Evolutionary conservation across 768 basidiomycete genomes (phyloP).

Genomic region (Lactifluus pinguis): DNA sequence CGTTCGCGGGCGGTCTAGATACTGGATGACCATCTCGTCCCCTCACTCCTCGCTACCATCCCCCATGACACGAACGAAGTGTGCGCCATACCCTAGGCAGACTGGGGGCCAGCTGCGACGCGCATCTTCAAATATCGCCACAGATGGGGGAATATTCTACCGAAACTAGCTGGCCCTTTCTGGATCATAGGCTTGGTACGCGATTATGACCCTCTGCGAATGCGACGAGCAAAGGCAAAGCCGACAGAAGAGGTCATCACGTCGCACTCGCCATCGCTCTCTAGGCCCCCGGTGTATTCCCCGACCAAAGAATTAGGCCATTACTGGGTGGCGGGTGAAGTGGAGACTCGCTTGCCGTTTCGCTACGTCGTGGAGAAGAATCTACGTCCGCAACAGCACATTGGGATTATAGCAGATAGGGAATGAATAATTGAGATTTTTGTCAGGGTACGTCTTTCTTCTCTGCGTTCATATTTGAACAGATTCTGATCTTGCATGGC

Average conservation of each 20-base stretch:
- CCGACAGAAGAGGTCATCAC: not conserved
- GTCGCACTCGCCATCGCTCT: not conserved
- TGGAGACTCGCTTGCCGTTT: slow-evolving; percentile 6
- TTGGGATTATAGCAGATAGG: slow-evolving; percentile 3
- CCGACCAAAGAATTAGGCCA: not conserved
- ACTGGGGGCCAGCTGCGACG: slow-evolving; percentile 7
- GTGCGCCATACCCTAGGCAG: not conserved
- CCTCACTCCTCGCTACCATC: not conserved
- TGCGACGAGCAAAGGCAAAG: not conserved
- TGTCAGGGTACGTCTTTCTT: not conserved
- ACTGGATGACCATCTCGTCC: slow-evolving; percentile 8
- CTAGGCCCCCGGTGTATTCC: not conserved
- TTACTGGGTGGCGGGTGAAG: not conserved
- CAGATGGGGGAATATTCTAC: not conserved
- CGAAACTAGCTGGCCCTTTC: slow-evolving; percentile 1
- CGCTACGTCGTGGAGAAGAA: not conserved
- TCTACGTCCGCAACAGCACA: not conserved
- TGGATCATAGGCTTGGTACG: slow-evolving; percentile 5
- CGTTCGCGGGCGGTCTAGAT: not conserved
- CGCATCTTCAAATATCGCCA: not conserved
- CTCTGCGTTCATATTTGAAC: not conserved
- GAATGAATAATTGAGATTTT: slow-evolving; percentile 9
- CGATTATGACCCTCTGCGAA: slow-evolving; percentile 1
- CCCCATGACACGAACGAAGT: not conserved
- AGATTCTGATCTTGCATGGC: not conserved